Evolutionary conservation across 768 basidiomycete species (phyloP).

Genomic region (Brasilioporus rufonigricans): DNA sequence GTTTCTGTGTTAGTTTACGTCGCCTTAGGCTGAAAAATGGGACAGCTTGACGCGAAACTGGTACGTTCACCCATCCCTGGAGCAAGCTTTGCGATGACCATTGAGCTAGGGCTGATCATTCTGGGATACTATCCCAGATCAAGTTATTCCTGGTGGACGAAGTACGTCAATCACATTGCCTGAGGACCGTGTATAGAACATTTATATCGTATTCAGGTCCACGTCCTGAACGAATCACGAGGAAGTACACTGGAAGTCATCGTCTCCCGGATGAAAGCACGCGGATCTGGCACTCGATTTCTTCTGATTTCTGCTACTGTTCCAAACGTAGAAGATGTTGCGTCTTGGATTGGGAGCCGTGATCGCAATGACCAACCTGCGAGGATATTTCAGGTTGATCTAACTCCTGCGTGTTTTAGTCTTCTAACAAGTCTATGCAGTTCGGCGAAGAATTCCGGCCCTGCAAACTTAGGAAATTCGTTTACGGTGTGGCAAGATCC

Average conservation of each 20-base stretch:
- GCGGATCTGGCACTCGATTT: slow-evolving; percentile 71
- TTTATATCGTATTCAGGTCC: slow-evolving; percentile 54
- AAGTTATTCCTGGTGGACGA: slow-evolving; percentile 90
- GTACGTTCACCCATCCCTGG: slow-evolving; percentile 46
- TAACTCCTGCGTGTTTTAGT: background rate
- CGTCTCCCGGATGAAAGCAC: slow-evolving; percentile 87
- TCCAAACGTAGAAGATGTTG: slow-evolving; percentile 90
- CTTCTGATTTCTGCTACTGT: slow-evolving; percentile 91
- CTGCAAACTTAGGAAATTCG: slow-evolving; percentile 70
- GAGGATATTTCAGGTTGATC: slow-evolving; percentile 63
- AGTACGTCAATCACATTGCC: slow-evolving; percentile 37
- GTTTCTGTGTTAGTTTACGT: background rate
- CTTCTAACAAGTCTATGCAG: slow-evolving; percentile 37
- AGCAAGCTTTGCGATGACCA: slow-evolving; percentile 2
- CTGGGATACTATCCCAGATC: slow-evolving; percentile 66
- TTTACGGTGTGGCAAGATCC: slow-evolving; percentile 65
- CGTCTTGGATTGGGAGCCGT: slow-evolving; percentile 73
- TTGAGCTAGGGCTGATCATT: slow-evolving; percentile 53
- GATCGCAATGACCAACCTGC: slow-evolving; percentile 43
- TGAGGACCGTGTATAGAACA: background rate
- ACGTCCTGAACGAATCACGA: slow-evolving; percentile 85
- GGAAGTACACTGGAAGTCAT: slow-evolving; percentile 95
- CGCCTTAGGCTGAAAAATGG: slow-evolving; percentile 86
- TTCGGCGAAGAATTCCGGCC: slow-evolving; percentile 94
- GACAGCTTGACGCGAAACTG: slow-evolving; percentile 90